Conservation (phyloP, 805 yeast species). For the Barnettozyma sp. region DNA sequence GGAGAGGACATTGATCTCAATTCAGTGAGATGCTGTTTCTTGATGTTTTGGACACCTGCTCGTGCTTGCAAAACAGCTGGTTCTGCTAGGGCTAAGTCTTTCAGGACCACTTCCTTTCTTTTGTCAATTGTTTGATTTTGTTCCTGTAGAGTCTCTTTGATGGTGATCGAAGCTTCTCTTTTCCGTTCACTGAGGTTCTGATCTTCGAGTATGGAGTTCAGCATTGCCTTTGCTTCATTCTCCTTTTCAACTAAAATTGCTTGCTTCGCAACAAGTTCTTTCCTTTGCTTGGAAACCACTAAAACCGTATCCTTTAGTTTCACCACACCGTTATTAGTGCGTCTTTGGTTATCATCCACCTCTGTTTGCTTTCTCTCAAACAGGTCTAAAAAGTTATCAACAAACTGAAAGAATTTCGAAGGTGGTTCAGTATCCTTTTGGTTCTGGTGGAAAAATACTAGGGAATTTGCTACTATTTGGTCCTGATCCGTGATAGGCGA, state of each 20-base stretch:
- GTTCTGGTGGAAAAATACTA: slow-evolving; percentile 40
- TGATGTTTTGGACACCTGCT: slow-evolving; percentile 83
- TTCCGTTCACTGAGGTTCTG: slow-evolving; percentile 92
- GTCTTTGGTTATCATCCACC: slow-evolving; percentile 62
- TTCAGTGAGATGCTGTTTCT: slow-evolving; percentile 88
- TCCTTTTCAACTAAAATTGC: slow-evolving; percentile 47
- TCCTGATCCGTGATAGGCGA: slow-evolving; percentile 49
- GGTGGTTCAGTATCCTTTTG: slow-evolving; percentile 35
- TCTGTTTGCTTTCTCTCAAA: slow-evolving; percentile 39
- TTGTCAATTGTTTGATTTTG: slow-evolving; percentile 57
- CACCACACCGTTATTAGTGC: slow-evolving; percentile 66
- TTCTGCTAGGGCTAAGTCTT: slow-evolving; percentile 68
- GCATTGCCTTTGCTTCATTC: slow-evolving; percentile 59
- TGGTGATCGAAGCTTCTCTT: slow-evolving; percentile 74
- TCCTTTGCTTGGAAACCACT: slow-evolving; percentile 55
- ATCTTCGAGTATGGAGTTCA: slow-evolving; percentile 68
- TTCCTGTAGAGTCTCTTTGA: slow-evolving; percentile 58
- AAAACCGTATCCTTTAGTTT: slow-evolving; percentile 71
- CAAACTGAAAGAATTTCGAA: slow-evolving; percentile 45
- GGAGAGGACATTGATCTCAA: slow-evolving; percentile 85
- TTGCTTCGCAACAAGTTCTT: slow-evolving; percentile 47
- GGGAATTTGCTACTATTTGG: slow-evolving; percentile 40
- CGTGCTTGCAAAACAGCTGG: slow-evolving; percentile 84
- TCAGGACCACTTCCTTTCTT: slow-evolving; percentile 48
- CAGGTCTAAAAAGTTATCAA: slow-evolving; percentile 36